Base-by-base conservation (phyloP, 805 yeast species). In the Candida maesae region DNA sequence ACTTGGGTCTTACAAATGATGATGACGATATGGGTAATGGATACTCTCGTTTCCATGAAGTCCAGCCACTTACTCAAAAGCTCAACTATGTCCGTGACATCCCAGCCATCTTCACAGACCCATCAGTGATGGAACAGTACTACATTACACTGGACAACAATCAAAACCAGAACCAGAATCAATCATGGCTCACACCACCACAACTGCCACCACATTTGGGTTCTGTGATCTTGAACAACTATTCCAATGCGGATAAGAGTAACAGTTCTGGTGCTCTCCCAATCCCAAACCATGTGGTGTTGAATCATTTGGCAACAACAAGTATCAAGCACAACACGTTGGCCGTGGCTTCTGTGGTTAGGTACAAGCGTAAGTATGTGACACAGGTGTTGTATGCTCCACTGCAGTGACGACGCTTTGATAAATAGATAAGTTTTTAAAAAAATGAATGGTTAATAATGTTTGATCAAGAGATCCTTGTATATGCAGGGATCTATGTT, bases 141-240 rank as follows among this genome's bases (percentile, higher is more conserved):
- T 85, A 85, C 55, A 66, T 80, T 34, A 85, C 91, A 1, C 68
- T 85, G 37, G 95, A 85, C 55, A 78, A 77, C 52, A 77, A 82
- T 32, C 81, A 80, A 58, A 80, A 82, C 33, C 81, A 80, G 58
- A 80, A 62, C 65, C 76, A 67, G 67, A 78, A 66, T 68, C 81
- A 70, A 73, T 61, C 73, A 3, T 70, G 75, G 74, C 46, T 90
- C 39, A 88, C 95, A 23, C 98, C 99, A 16, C 99, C 99, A 17
- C 95, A 85, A 58, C 71, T 93, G 36, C 99, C 99, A 8, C 99
- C 99, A 9, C 99, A 91, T 62, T 71, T 93, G 45, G 99, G 93
- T 60, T 84, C 84, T 55, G 98, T 93, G 41, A 89, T 93, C 41
- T 73, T 91, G 56, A 91, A 91, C 66, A 79, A 81, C 51, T 83